Evolutionary conservation across 148 eudicot genomes (phyloP).

Genomic region (Mesembryanthemum crystallinum): DNA sequence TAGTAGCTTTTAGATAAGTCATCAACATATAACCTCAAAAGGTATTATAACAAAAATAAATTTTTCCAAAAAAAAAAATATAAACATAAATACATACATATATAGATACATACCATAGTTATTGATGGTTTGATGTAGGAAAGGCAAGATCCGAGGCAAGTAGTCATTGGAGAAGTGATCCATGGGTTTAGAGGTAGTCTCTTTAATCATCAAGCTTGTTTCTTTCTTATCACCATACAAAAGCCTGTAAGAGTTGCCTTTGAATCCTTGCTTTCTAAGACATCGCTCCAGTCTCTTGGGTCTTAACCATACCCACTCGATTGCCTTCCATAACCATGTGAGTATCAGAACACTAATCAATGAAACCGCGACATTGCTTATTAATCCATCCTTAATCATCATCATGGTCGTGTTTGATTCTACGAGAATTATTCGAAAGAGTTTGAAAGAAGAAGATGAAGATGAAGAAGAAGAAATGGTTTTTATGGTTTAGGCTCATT

Average conservation of each 20-base stretch:
- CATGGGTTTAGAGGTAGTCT: constrained; percentile 33
- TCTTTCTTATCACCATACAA: constrained; percentile 42
- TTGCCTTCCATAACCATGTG: constrained; percentile 24
- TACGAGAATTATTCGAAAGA: too few species aligned
- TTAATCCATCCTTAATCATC: too few species aligned
- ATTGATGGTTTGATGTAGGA: constrained; percentile 26
- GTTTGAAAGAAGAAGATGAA: too few species aligned
- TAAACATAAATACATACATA: too few species aligned
- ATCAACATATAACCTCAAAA: too few species aligned
- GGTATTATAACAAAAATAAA: too few species aligned
- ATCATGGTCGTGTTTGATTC: too few species aligned
- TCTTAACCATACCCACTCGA: constrained; percentile 48
- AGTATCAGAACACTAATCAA: constrained; percentile 16
- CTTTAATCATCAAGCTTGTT: constrained; percentile 18
- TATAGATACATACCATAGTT: constrained; percentile 27
- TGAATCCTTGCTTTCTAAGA: constrained; percentile 41
- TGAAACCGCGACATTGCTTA: neutral
- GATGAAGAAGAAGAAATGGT: too few species aligned
- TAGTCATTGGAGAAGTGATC: constrained; percentile 24
- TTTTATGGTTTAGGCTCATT: too few species aligned
- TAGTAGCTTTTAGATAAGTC: too few species aligned
- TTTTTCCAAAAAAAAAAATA: neutral
- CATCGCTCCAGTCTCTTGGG: constrained; percentile 43
- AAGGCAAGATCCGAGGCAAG: constrained; percentile 25
- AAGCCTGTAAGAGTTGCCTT: constrained; percentile 41